Evolutionary conservation across 2,329 filamentous ascomycete genomes (phyloP).

Genomic region (Xylaria digitata): DNA sequence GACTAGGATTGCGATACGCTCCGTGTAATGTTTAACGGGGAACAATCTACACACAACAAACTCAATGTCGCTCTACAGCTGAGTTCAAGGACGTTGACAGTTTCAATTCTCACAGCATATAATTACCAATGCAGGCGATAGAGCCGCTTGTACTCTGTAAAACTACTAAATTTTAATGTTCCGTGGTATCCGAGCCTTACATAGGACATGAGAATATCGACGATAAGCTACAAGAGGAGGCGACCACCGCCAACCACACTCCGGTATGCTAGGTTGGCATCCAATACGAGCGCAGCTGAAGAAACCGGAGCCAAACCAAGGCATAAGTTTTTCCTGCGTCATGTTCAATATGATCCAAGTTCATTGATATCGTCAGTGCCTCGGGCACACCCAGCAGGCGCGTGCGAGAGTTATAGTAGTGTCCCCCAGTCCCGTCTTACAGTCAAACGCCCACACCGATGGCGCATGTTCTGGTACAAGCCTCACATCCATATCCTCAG

Average conservation of each 20-base stretch:
- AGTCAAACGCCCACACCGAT: conserved; percentile 33
- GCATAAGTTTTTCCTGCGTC: neutral
- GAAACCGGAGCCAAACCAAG: neutral
- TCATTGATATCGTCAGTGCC: conserved; percentile 16
- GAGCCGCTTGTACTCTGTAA: no score
- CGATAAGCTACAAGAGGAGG: neutral
- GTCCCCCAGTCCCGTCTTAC: conserved; percentile 25
- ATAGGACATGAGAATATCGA: neutral
- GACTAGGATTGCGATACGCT: neutral
- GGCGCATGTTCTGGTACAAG: conserved; percentile 28
- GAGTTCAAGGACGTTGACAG: no score
- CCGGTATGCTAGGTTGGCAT: no score
- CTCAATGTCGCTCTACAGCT: no score
- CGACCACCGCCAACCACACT: neutral
- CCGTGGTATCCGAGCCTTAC: no score
- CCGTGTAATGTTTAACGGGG: neutral
- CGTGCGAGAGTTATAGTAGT: conserved; percentile 32
- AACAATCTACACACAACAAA: neutral
- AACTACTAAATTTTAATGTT: no score
- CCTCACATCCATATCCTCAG: conserved; percentile 33
- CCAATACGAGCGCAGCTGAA: neutral
- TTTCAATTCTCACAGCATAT: no score
- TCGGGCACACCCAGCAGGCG: conserved; percentile 29
- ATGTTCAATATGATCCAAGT: no score
- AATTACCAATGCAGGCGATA: no score